Percentiles rank a stretch among this genome's conserved stretches.
Conservation (phyloP, 2,329 filamentous ascomycete species). For the Laburnicola sp. region DNA sequence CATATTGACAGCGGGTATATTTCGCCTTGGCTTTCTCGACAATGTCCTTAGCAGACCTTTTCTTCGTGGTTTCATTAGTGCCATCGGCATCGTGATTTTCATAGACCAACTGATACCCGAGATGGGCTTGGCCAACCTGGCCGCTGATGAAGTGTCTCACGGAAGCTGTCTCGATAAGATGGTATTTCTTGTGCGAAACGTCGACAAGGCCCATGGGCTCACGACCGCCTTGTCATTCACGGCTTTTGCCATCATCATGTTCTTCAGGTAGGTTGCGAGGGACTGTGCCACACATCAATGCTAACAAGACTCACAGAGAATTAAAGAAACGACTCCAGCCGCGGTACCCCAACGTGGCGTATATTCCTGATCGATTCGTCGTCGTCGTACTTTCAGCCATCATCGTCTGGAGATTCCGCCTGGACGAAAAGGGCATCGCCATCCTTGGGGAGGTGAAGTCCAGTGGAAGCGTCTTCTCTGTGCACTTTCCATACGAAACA, state of each 20-base stretch:
- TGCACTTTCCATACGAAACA: conserved; percentile 82
- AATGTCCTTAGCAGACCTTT: conserved; percentile 93
- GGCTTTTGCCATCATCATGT: conserved; percentile 86
- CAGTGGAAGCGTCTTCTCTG: conserved; percentile 71
- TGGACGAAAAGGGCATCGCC: conserved; percentile 78
- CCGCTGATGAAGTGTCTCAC: conserved; percentile 72
- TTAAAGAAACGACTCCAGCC: conserved; percentile 80
- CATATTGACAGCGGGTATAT: conserved; percentile 83
- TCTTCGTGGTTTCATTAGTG: conserved; percentile 91
- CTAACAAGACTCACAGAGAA: conserved; percentile 57
- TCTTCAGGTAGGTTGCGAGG: conserved; percentile 66
- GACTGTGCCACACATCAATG: background rate
- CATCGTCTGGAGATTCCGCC: conserved; percentile 73
- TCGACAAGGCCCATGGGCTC: conserved; percentile 68
- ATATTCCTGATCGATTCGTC: conserved; percentile 86
- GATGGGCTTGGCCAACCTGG: conserved; percentile 71
- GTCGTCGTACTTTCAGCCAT: conserved; percentile 85
- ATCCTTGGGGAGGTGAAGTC: conserved; percentile 82
- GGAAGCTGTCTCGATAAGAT: conserved; percentile 87
- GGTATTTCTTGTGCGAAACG: conserved; percentile 72
- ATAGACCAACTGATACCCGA: conserved; percentile 94
- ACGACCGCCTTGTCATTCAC: conserved; percentile 76
- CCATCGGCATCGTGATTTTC: conserved; percentile 93
- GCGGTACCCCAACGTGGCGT: conserved; percentile 77
- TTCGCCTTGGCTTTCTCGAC: conserved; percentile 87